Base-by-base conservation (phyloP, 176 grass and related monocot genomes). In the Lolium perenne region DNA sequence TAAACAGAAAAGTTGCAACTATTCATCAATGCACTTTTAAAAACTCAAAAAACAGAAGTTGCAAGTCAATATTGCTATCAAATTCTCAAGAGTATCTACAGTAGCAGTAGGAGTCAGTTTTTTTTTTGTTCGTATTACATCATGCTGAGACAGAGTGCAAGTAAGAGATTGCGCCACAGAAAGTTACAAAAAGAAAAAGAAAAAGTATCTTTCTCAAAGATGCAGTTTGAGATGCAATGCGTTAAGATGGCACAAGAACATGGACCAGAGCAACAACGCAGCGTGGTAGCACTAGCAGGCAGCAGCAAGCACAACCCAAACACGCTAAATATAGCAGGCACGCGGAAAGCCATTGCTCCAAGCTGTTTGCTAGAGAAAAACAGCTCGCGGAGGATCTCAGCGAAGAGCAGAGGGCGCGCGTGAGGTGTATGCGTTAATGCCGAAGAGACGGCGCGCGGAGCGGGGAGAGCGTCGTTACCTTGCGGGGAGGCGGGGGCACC, bases 401-500 rank as follows among this genome's bases (percentile, higher is more conserved):
- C 20, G 6, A 18, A 32, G 10, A 79, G 65, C 38, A 26, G 65
- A 32, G 86, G 66, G 79, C 17, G 88, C 74, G 80, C 11, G 61
- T 3, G 81, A 93, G 72, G 43, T 83, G 88, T 91, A 85, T 74
- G 93, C 66, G 8, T 35, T 82, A 94, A 96, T 90, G 88, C 71
- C 83, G 51, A 64, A 16, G 14, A 86, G 75, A 74, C 0, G 20
- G 3, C n/a, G n/a, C n/a, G n/a, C 14, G 17, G 40, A 3, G 67
- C 23, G 4, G 20, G 49, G 48, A 17, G 4, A 2, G 2, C 10
- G 2, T 2, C 38, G 40, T 79, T 83, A 95, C 93, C 94, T 95
- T 95, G 71, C 76, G 94, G 35, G 96, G 85, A 20, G 83, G 61
- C 1, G 88, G 96, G 47, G 90, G 88, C 4, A 95, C 83, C 85